Evolutionary conservation across 2,329 filamentous ascomycete genomes (phyloP).

Genomic region (Monosporascus sp.): DNA sequence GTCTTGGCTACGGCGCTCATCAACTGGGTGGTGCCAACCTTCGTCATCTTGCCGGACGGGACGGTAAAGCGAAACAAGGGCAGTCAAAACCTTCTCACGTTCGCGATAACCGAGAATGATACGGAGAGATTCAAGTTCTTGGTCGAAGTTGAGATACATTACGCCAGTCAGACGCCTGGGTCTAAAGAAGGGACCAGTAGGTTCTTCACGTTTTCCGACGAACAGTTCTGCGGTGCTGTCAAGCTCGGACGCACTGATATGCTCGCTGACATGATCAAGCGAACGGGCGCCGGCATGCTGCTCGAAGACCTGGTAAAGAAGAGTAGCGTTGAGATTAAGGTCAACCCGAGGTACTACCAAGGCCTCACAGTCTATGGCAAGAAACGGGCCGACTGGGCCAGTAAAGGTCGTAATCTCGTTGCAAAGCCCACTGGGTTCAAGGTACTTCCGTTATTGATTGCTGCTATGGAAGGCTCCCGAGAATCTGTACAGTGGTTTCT

Average conservation of each 20-base stretch:
- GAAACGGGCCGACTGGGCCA: constrained; percentile 64
- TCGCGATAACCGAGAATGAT: constrained; percentile 49
- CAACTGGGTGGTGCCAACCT: constrained; percentile 29
- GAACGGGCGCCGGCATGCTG: constrained; percentile 63
- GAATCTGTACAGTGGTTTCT: constrained; percentile 72
- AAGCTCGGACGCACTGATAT: constrained; percentile 46
- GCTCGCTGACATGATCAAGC: constrained; percentile 59
- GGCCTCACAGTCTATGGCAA: constrained; percentile 59
- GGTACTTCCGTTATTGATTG: constrained; percentile 55
- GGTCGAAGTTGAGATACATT: constrained; percentile 47
- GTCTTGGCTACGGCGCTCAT: constrained; percentile 51
- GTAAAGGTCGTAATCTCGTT: constrained; percentile 47
- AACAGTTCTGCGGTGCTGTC: constrained; percentile 39
- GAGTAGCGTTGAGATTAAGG: constrained; percentile 55
- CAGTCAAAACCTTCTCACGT: constrained; percentile 30
- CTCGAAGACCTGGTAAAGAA: constrained; percentile 61
- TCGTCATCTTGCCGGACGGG: constrained; percentile 27
- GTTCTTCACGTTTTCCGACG: constrained; percentile 34
- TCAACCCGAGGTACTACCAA: constrained; percentile 68
- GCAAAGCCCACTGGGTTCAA: constrained; percentile 33
- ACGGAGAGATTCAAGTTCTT: constrained; percentile 48
- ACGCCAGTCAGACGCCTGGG: constrained; percentile 30
- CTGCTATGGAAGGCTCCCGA: constrained; percentile 53
- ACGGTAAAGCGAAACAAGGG: constrained; percentile 17
- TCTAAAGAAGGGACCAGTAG: constrained; percentile 27